Conservation (phyloP, 2,329 filamentous ascomycete genomes). For the Aaosphaeria pasadenensis region DNA sequence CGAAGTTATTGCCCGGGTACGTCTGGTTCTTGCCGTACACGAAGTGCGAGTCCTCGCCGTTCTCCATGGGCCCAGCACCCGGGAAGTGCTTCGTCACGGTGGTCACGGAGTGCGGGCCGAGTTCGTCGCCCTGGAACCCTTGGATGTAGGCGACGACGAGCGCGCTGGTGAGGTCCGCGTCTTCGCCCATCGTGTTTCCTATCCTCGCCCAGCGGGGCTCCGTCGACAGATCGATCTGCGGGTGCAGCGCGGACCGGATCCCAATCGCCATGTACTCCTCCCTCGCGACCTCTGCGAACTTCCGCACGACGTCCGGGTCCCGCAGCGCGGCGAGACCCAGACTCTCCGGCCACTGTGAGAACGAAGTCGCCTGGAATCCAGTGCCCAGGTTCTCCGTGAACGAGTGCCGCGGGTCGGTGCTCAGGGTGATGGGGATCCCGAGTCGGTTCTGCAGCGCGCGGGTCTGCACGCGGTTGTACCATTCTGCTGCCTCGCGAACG, state of each 20-base stretch:
- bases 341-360: slow-evolving; percentile 53
- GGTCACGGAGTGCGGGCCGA: slow-evolving; percentile 45
- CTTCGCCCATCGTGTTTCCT: slow-evolving; percentile 48
- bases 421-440: slow-evolving; percentile 50
- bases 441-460: slow-evolving; percentile 45
- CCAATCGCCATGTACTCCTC: slow-evolving; percentile 47
- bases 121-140: slow-evolving; percentile 46
- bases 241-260: slow-evolving; percentile 48
- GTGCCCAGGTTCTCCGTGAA: slow-evolving; percentile 46
- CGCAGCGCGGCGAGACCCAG: slow-evolving; percentile 51
- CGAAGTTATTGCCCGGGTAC: slow-evolving; percentile 51
- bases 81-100: slow-evolving; percentile 56
- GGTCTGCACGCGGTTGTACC: slow-evolving; percentile 43
- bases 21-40: slow-evolving; percentile 50
- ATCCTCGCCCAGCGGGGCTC: slow-evolving; percentile 53
- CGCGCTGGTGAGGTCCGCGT: slow-evolving; percentile 40
- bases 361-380: slow-evolving; percentile 41
- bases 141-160: slow-evolving; percentile 46
- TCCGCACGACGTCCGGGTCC: slow-evolving; percentile 41
- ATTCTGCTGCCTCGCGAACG: slow-evolving; percentile 35
- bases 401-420: slow-evolving; percentile 48
- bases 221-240: slow-evolving; percentile 51
- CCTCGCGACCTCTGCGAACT: slow-evolving; percentile 50
- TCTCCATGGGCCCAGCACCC: slow-evolving; percentile 48
- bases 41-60: slow-evolving; percentile 55